phyloP scores from a whole-genome alignment of 106 monocot genomes.

The Posidonia australis region DNA sequence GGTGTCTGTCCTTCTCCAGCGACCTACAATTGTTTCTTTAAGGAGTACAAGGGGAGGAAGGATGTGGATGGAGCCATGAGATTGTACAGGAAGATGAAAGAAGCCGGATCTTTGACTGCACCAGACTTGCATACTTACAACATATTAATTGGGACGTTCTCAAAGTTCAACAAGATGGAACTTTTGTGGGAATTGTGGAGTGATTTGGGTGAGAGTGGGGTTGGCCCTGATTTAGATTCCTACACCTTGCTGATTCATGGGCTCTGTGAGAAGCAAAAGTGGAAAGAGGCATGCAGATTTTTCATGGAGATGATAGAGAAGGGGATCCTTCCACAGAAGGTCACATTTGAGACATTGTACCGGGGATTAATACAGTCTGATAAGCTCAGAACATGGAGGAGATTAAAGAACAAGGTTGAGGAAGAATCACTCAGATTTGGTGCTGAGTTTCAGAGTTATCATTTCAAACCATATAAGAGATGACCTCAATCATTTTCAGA shows the following conservation, averaged over 20 bases:
- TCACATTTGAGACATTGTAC: conserved; percentile 88
- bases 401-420: conserved; percentile 74
- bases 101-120: conserved; percentile 8
- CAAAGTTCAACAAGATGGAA: conserved; percentile 28
- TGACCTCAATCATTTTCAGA: conserved; percentile 6
- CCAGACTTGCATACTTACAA: conserved; percentile 82
- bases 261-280: conserved; percentile 60
- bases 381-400: conserved; percentile 90
- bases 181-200: conserved; percentile 60
- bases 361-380: conserved; percentile 85
- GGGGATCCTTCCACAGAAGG: conserved; percentile 82
- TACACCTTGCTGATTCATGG: conserved; percentile 81
- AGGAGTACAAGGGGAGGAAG: conserved; percentile 85
- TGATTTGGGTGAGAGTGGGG: conserved; percentile 53
- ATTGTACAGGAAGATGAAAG: conserved; percentile 79
- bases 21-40: conserved; percentile 92
- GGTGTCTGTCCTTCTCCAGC: conserved; percentile 59
- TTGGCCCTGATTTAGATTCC: conserved; percentile 79
- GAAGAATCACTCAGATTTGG: conserved; percentile 78
- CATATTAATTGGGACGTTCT: conserved; percentile 67
- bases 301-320: conserved; percentile 99
- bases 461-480: conserved; percentile 76
- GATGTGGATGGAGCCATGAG: conserved; percentile 42
- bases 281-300: conserved; percentile 73
- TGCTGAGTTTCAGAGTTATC: conserved; percentile 56